Evolutionary conservation across 805 yeast genomes (phyloP).

Genomic region (Saccharomyces paradoxus): DNA sequence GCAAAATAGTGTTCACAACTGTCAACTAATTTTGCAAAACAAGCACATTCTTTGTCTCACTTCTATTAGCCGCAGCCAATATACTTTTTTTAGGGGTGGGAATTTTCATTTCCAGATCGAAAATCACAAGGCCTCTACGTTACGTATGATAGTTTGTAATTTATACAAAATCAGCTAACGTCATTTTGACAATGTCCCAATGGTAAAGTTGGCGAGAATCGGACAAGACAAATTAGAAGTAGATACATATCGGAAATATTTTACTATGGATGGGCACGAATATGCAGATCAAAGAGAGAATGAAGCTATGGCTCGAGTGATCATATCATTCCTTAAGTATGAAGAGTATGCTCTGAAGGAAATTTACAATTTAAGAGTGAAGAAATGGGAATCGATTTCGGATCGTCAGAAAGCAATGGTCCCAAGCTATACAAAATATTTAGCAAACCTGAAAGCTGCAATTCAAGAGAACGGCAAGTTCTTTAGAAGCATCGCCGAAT

Average conservation of each 20-base stretch:
- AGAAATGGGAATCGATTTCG: constrained; percentile 32
- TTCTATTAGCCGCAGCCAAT: neutral
- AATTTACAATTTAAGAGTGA: constrained; percentile 19
- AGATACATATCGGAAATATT: neutral
- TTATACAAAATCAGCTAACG: neutral
- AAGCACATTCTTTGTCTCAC: neutral
- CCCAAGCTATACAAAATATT: constrained; percentile 40
- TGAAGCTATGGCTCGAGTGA: constrained; percentile 1
- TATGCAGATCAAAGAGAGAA: neutral
- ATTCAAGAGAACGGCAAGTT: constrained; percentile 7
- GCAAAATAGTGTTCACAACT: no score
- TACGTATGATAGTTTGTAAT: neutral
- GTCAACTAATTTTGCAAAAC: neutral
- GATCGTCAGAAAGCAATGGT: constrained; percentile 34
- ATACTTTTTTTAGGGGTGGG: neutral
- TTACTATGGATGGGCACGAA: neutral
- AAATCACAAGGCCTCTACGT: neutral
- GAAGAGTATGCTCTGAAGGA: constrained; percentile 6
- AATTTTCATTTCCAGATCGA: neutral
- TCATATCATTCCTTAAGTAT: constrained; percentile 4
- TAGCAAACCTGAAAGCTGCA: constrained; percentile 31
- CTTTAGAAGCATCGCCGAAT: constrained; percentile 1
- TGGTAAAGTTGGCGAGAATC: neutral
- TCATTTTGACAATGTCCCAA: neutral
- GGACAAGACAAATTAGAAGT: neutral